Evolutionary conservation across 2,329 filamentous ascomycete genomes (phyloP).

Genomic region (Stagonosporopsis chrysanthemi): DNA sequence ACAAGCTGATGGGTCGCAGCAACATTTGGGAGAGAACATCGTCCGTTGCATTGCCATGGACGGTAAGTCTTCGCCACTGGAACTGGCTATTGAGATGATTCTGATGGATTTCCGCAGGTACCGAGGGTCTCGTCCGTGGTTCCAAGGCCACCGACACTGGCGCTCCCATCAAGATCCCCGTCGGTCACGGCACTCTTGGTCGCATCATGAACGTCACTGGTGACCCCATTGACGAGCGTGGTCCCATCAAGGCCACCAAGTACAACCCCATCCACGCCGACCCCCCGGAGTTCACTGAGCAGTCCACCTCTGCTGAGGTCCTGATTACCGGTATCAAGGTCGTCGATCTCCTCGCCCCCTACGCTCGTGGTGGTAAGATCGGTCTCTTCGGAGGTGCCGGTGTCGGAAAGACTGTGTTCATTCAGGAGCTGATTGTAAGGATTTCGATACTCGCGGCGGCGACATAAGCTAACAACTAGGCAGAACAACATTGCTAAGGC

Average conservation of each 20-base stretch:
- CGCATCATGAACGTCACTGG: constrained; percentile 99
- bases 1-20: constrained; percentile 62
- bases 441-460: neutral
- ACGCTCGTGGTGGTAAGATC: constrained; percentile 99
- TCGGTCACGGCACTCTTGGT: constrained; percentile 90
- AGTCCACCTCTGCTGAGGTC: constrained; percentile 95
- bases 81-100: constrained; percentile 11
- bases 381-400: constrained; percentile 99
- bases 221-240: constrained; percentile 99
- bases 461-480: constrained; percentile 33
- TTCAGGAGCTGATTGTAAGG: constrained; percentile 95
- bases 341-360: constrained; percentile 97
- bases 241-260: constrained; percentile 94
- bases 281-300: constrained; percentile 88
- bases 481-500: constrained; percentile 99
- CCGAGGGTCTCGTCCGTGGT: constrained; percentile 98
- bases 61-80: constrained; percentile 66
- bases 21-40: constrained; percentile 99
- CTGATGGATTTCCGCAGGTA: constrained; percentile 68
- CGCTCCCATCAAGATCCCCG: constrained; percentile 93
- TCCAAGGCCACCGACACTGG: constrained; percentile 86
- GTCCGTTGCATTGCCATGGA: constrained; percentile 99
- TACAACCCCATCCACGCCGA: constrained; percentile 91
- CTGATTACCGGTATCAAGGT: constrained; percentile 99
- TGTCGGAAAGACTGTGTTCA: constrained; percentile 99